phyloP scores from a whole-genome alignment of 179 eudicot species.

The Amaranthus tricolor region DNA sequence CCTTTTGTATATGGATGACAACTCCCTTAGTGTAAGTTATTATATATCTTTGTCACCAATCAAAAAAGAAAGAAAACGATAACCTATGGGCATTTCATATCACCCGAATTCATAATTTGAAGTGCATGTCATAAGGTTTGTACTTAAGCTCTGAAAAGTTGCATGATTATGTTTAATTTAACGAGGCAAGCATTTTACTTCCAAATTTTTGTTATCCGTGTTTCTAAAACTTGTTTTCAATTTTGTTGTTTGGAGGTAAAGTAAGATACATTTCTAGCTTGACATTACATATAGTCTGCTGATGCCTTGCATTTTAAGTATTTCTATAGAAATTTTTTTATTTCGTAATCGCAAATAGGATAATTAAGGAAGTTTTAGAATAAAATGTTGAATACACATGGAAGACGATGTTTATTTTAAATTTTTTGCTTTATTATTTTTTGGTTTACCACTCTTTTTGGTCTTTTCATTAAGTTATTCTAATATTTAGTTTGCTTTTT shows the following conservation, averaged over 20 bases:
- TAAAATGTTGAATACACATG: neutral
- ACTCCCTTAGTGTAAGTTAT: neutral
- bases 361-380: neutral
- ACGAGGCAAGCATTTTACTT: neutral
- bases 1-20: neutral
- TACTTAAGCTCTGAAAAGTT: neutral
- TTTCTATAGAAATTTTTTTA: neutral
- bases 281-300: neutral
- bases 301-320: neutral
- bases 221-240: neutral
- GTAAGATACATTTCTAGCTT: neutral
- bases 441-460: neutral
- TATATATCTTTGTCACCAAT: neutral
- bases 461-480: neutral
- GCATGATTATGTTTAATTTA: neutral
- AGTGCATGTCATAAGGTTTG: neutral
- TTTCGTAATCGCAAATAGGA: neutral
- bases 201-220: neutral
- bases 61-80: neutral
- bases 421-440: conserved; percentile 1
- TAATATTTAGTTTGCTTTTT: conserved; percentile 6
- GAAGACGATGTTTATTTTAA: conserved; percentile 4
- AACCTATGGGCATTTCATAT: neutral
- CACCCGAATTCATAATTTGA: neutral
- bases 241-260: neutral